Base-by-base conservation (phyloP, 1,284 basidiomycete species). In the Ganoderma boninense region DNA sequence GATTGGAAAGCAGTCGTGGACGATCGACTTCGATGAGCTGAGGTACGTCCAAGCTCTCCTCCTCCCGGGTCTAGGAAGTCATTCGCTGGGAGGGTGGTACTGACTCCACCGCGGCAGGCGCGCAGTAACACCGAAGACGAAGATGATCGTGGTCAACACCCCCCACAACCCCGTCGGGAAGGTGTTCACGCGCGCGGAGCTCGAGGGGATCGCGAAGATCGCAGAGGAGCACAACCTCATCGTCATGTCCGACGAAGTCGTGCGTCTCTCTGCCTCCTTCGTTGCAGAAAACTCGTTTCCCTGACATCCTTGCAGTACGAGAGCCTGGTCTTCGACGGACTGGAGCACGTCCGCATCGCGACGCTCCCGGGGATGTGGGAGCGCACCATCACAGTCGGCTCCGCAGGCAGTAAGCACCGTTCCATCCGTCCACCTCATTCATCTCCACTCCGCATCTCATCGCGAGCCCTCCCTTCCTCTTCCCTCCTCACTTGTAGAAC, bases 351-450 rank as follows among this genome's bases (percentile, higher is more conserved):
- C 66, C 92, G 97, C 67, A 93, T 99, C 75, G 97, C 97, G 1
- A 93, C 87, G 32, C 86, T 98, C 32, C 96, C 96, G 10, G 94
- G 96, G n/a, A 98, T 99, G 96, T 99, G 97, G 97, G 95, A 99
- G 74, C 91, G 94, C 56, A 96, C 95, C 0, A 84, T 96, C 67
- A 95, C 94, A 0, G 90, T 95, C 46, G 89, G 91, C 23, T 94
- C 92, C 7, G 94, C 90, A 14, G 94, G 93, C 72, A 92, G 90
- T 90, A 77, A 83, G n/a, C n/a, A n/a, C n/a, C n/a, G 89, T 83
- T 10, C 3, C 7, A 2, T 29, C 26, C 83, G 89, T 83, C 13
- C 3, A n/a, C n/a, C n/a, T n/a, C n/a, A n/a, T n/a, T n/a, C n/a
- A n/a, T n/a, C n/a, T n/a, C n/a, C n/a, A n/a, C n/a, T n/a, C n/a